These are phyloP conservation scores for Funneliformis caledonium DNA, from an alignment of 371 early-diverging fungal species.

Conservation along the genomic window DNA sequence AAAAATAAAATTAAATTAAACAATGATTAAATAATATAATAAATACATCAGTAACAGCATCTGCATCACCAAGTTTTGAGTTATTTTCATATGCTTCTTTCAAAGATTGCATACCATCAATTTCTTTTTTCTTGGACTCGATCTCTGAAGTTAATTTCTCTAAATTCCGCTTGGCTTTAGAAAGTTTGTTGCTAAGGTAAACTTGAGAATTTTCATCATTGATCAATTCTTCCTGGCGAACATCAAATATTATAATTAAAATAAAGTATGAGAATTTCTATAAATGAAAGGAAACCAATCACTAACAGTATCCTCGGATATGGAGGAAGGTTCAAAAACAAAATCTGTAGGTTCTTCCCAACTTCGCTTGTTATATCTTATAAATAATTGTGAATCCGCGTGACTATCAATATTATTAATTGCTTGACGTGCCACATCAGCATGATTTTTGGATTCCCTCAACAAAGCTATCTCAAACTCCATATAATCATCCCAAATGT, in stretches of 20 bases:
- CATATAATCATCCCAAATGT: conserved; percentile 55
- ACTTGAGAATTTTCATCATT: conserved; percentile 60
- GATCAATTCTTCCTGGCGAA: conserved; percentile 58
- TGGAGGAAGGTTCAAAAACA: conserved; percentile 48
- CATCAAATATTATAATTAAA: not conserved
- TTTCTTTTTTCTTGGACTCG: conserved; percentile 49
- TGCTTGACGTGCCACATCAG: conserved; percentile 47
- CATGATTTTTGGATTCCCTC: conserved; percentile 48
- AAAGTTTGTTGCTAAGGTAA: conserved; percentile 66
- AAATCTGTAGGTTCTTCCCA: conserved; percentile 51
- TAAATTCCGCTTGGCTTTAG: conserved; percentile 59
- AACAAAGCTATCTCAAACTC: conserved; percentile 54
- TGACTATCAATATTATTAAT: conserved; percentile 55
- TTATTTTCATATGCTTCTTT: conserved; percentile 53
- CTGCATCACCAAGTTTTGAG: conserved; percentile 49
- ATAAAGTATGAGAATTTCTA: not conserved
- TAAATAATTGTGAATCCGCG: conserved; percentile 59
- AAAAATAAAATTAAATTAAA: not conserved
- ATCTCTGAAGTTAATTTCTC: conserved; percentile 57
- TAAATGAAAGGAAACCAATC: not conserved
- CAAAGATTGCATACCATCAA: conserved; percentile 55
- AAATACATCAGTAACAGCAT: conserved; percentile 48
- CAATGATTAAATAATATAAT: not conserved
- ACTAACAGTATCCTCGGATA: conserved; percentile 49
- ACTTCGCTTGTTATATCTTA: conserved; percentile 46